Percentiles rank a stretch among this genome's conserved stretches.
These are phyloP conservation scores for Fusarium sp. DNA, from an alignment of 2,329 filamentous ascomycete species.

Conservation along the genomic window DNA sequence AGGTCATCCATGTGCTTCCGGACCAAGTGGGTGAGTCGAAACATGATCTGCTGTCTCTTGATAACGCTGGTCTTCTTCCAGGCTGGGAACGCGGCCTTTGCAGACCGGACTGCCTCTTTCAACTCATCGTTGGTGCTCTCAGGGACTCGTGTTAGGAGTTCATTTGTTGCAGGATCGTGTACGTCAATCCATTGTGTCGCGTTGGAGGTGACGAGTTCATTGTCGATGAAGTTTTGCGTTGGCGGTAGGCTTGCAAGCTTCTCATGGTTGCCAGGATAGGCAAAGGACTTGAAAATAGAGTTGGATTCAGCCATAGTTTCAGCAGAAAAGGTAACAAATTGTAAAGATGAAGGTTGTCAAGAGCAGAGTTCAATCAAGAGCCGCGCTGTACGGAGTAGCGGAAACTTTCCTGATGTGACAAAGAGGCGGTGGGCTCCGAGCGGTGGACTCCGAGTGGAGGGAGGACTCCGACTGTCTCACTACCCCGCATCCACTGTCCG, in stretches of 20 bases:
- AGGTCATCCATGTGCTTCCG: slow-evolving; percentile 80
- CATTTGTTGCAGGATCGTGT: slow-evolving; percentile 80
- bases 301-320: slow-evolving; percentile 25
- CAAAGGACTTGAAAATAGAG: slow-evolving; percentile 25
- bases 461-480: slow-evolving; percentile 15
- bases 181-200: slow-evolving; percentile 74
- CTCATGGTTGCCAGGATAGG: slow-evolving; percentile 41
- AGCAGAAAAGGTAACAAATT: neutral
- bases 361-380: neutral
- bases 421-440: slow-evolving; percentile 30
- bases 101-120: slow-evolving; percentile 71
- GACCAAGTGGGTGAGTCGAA: slow-evolving; percentile 75
- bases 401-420: slow-evolving; percentile 23
- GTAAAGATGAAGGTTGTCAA: neutral
- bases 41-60: slow-evolving; percentile 77
- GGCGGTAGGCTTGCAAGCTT: slow-evolving; percentile 51
- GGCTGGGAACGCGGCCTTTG: slow-evolving; percentile 71
- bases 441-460: slow-evolving; percentile 25
- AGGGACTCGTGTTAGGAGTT: slow-evolving; percentile 77
- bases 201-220: slow-evolving; percentile 69
- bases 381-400: slow-evolving; percentile 8
- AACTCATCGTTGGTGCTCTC: slow-evolving; percentile 76
- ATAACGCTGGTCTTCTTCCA: slow-evolving; percentile 73
- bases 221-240: slow-evolving; percentile 77
- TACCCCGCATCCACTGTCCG: slow-evolving; percentile 32